Conservation (phyloP, 2,329 filamentous ascomycete species). For the Arthrobotrys iridis region DNA sequence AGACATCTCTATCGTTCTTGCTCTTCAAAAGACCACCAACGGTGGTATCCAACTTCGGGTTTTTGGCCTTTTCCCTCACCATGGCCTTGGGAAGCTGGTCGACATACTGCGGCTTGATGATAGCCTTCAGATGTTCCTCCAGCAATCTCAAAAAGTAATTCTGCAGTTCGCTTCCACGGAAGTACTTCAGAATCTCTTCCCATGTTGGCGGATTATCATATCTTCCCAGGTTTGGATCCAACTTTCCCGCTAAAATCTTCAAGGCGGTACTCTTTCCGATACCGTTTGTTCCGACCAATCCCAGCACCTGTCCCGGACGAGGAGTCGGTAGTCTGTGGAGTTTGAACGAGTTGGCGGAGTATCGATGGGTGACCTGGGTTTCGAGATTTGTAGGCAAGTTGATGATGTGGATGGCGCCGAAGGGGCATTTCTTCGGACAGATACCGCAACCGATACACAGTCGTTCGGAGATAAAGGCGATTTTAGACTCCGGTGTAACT, state of each 20-base stretch:
- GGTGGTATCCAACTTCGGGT: conserved; percentile 60
- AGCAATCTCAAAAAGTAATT: conserved; percentile 99
- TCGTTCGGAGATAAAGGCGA: conserved; percentile 96
- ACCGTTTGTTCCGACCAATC: conserved; percentile 98
- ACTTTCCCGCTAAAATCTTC: conserved; percentile 97
- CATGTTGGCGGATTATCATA: conserved; percentile 98
- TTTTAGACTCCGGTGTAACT: conserved; percentile 85
- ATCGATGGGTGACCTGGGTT: conserved; percentile 96
- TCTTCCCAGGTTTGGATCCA: conserved; percentile 95
- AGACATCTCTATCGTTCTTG: conserved; percentile 79
- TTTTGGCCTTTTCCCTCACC: conserved; percentile 75
- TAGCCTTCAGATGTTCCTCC: conserved; percentile 95
- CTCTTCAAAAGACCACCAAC: conserved; percentile 82
- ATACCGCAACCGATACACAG: conserved; percentile 99
- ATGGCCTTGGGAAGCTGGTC: conserved; percentile 97
- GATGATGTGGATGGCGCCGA: conserved; percentile 96
- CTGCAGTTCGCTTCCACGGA: conserved; percentile 95
- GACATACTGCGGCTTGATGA: conserved; percentile 99
- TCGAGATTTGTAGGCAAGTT: conserved; percentile 99
- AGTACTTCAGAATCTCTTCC: conserved; percentile 99
- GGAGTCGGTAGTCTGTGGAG: conserved; percentile 96
- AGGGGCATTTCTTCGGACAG: conserved; percentile 98
- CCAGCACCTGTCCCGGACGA: conserved; percentile 91
- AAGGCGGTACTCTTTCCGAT: conserved; percentile 99
- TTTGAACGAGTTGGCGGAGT: conserved; percentile 99